Evolutionary conservation across 192 early-diverging fungal species (phyloP).

Genomic region (Coemansia interrupta): DNA sequence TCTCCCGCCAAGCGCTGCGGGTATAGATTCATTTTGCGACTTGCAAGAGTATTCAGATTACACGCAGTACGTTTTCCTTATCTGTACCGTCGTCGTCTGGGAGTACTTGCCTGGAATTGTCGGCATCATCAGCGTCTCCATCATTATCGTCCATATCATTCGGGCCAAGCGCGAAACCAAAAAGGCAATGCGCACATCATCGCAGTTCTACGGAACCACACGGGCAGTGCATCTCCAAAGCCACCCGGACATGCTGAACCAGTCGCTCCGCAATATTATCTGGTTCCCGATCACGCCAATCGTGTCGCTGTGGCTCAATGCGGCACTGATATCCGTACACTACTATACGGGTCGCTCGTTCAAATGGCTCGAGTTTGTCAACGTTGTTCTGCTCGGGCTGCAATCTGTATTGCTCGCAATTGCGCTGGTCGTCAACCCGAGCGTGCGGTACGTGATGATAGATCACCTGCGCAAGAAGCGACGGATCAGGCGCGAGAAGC

Average conservation of each 20-base stretch:
- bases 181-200: conserved; percentile 2
- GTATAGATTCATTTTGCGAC: conserved; percentile 9
- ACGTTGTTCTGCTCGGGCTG: conserved; percentile 22
- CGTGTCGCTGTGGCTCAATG: conserved; percentile 38
- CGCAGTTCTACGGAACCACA: conserved; percentile 10
- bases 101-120: conserved; percentile 26
- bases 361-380: conserved; percentile 25
- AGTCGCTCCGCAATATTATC: conserved; percentile 24
- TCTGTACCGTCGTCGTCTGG: conserved; percentile 18
- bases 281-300: conserved; percentile 46
- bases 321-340: conserved; percentile 14
- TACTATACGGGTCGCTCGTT: conserved; percentile 22
- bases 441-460: conserved; percentile 6
- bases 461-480: neutral
- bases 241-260: conserved; percentile 16
- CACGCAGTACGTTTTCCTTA: conserved; percentile 13
- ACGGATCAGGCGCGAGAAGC: neutral
- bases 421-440: conserved; percentile 37
- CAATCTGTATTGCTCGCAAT: conserved; percentile 32
- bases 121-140: conserved; percentile 20
- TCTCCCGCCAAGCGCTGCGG: conserved; percentile 4
- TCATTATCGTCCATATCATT: conserved; percentile 15
- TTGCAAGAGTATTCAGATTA: neutral
- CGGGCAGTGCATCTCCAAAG: neutral
- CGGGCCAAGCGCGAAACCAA: conserved; percentile 17